Conservation (phyloP, 768 basidiomycete genomes). For the Mycena alexandri region DNA sequence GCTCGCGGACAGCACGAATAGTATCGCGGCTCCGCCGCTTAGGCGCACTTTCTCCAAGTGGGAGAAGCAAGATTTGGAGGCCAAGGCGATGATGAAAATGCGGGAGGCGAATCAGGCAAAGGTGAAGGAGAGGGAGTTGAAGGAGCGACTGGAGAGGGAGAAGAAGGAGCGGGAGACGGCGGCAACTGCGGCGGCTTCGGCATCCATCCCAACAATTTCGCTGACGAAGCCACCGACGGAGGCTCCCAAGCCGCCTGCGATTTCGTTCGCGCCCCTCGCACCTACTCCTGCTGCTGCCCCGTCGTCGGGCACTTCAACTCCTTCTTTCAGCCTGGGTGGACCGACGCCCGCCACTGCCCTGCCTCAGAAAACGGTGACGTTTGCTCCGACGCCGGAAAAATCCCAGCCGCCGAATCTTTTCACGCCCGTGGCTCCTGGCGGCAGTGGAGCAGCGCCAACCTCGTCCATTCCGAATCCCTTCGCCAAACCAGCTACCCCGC, state of each 20-base stretch:
- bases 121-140: conserved; percentile 55
- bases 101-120: conserved; percentile 62
- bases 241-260: conserved; percentile 43
- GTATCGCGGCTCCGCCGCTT: conserved; percentile 30
- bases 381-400: conserved; percentile 22
- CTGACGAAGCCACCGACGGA: conserved; percentile 41
- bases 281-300: conserved; percentile 30
- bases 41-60: conserved; percentile 74
- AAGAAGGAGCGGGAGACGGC: conserved; percentile 46
- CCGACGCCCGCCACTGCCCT: conserved; percentile 26
- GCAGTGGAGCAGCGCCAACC: conserved; percentile 17
- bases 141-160: conserved; percentile 58
- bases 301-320: conserved; percentile 33
- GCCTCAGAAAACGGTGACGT: conserved; percentile 8
- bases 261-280: conserved; percentile 31
- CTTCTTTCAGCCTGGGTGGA: conserved; percentile 40
- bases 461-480: conserved; percentile 25
- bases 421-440: conserved; percentile 28
- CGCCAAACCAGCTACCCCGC: conserved; percentile 33
- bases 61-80: conserved; percentile 90
- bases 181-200: conserved; percentile 42
- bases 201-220: conserved; percentile 46
- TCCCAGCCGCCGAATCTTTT: conserved; percentile 24
- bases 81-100: conserved; percentile 81
- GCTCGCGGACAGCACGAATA: conserved; percentile 70